These are phyloP conservation scores for Penicillium paneum DNA, from an alignment of 2,329 filamentous ascomycete species.

Conservation along the genomic window DNA sequence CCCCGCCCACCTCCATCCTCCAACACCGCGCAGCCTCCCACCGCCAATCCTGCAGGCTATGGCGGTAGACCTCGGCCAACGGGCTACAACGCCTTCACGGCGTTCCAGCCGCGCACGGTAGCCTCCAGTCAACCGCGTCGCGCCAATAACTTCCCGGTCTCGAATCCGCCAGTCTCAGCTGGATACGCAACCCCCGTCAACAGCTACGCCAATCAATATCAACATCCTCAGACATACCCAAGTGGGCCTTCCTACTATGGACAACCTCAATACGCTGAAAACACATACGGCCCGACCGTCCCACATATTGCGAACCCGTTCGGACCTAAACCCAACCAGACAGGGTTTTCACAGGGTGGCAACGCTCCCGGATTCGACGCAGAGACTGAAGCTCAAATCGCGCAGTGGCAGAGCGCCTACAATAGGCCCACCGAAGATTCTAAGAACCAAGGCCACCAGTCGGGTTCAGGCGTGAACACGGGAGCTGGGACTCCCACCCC, in stretches of 20 bases:
- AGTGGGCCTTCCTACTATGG: conserved; percentile 46
- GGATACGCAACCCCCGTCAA: conserved; percentile 40
- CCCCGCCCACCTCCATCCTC: conserved; percentile 66
- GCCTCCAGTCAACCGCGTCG: conserved; percentile 43
- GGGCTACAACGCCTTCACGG: conserved; percentile 49
- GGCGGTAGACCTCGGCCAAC: conserved; percentile 32
- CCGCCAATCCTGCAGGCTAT: conserved; percentile 31
- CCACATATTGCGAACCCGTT: conserved; percentile 82
- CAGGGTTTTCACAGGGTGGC: conserved; percentile 31
- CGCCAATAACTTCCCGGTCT: conserved; percentile 37
- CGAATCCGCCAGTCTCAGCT: conserved; percentile 35
- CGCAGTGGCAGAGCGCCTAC: conserved; percentile 93
- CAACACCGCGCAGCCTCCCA: conserved; percentile 39
- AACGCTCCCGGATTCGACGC: conserved; percentile 56
- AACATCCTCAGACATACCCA: conserved; percentile 38
- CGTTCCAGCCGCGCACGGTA: conserved; percentile 61
- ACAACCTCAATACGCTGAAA: conserved; percentile 48
- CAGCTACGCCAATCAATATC: conserved; percentile 43
- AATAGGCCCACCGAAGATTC: conserved; percentile 44
- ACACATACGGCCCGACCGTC: conserved; percentile 49
- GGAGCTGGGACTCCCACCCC: conserved; percentile 30
- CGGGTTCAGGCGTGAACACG: conserved; percentile 38
- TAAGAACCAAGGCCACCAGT: conserved; percentile 28
- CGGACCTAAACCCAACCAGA: conserved; percentile 47
- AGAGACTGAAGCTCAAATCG: conserved; percentile 86